Base-by-base conservation (phyloP, 176 grass and related monocot species). In the Raddia distichophylla region DNA sequence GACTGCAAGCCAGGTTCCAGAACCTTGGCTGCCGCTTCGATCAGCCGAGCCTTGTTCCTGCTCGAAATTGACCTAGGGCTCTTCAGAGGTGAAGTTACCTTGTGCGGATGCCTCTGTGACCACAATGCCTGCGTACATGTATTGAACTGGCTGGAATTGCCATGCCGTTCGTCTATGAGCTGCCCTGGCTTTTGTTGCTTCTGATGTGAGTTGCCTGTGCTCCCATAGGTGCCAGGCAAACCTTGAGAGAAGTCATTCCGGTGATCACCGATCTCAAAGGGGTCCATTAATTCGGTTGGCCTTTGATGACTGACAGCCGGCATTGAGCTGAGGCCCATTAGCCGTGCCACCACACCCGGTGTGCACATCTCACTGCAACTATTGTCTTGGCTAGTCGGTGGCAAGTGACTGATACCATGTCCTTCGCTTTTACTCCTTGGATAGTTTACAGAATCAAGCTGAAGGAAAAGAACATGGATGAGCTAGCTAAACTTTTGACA, bases 261-360 rank as follows among this genome's bases (percentile, higher is more conserved):
- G 51, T 68, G 35, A 77, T 42, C 27, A 33, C 53, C 69, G 45
- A 57, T 56, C 32, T 78, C 60, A n/a, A 49, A 64, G 35, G 80
- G 60, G 14, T 89, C 82, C 1, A n/a, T 80, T 16, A 46, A 53
- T 67, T 78, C 59, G 17, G 18, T 46, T 42, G 64, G 19, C 70
- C 7, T 62, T 76, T 82, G 63, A 88, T 84, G 80, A 32, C 58
- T 80, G 32, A 17, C 61, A 13, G 74, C 35, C 13, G 89, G 87
- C 87, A 91, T 87, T 12, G 87, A 89, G 63, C 80, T 93, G 33
- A 97, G 90, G 32, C 94, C 94, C 94, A 97, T 97, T 20, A 97
- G 34, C 83, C 69, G 84, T 54, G 92, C 94, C 48, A 97, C 92
- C 43, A 94, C 76, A 20, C 92, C 84, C 0, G 85, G 90, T n/a